Evolutionary conservation across 2,329 filamentous ascomycete genomes (phyloP), one percentile per base, ranked within the genome.

Genomic region (Calonectria hawksworthii): DNA sequence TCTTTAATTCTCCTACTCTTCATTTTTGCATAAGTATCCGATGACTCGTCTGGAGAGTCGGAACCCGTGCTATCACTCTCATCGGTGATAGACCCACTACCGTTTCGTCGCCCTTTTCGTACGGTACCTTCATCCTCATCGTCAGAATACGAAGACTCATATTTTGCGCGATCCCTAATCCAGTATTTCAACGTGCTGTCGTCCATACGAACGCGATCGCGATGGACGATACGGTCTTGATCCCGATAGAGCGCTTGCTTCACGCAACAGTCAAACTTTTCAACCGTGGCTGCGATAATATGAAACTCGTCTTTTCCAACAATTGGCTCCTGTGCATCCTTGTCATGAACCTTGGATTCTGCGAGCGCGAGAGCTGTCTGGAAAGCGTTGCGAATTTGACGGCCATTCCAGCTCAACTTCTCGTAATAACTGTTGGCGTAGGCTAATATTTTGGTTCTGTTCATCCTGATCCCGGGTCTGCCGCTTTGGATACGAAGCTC

Each of bases 311-410:
- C 8, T 13, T 23, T 47, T 9, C 44, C 44, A 13, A 47, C n/a
- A 47, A 47, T 8, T 5, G 44, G 44, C 6, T 47, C 44, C n/a
- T 47, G 18, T 13, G 4, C 10, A 8, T 47, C 44, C 44, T 47
- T 47, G 44, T 23, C 10, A 5, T 10, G 44, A 9, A 81, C 82
- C 64, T 84, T 80, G 34, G 72, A 82, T 76, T 86, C 84, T 9
- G 85, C 85, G 38, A 86, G 80, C 4, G 83, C 81, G 16, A 82
- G 68, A 0, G 82, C 83, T 4, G 81, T 82, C 54, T 83, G 81
- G 70, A 81, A 84, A 1, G 79, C 80, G 70, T 78, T 83, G 18
- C 82, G 79, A 38, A 84, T 84, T 74, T 85, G 83, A 2, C 83
- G 76, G 7, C 83, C 83, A 64, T 85, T 84, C 82, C 83, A 85